Evolutionary conservation across 352 stramenopile genomes (phyloP), one percentile per base, ranked within the genome.

Genomic region (Nothophytophthora sp.): DNA sequence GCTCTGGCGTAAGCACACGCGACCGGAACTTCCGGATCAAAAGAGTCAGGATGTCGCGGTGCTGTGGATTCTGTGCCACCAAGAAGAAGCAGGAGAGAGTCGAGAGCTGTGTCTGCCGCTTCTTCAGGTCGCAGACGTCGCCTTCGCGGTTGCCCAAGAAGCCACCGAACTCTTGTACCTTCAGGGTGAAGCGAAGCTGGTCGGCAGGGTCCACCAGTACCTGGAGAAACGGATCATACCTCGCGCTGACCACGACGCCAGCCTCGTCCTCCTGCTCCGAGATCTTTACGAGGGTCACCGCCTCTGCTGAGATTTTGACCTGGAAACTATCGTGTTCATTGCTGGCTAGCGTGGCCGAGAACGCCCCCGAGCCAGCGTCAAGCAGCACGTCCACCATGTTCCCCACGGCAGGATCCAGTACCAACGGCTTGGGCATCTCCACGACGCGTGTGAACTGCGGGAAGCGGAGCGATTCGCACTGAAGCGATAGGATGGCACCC

Each of bases 281-380:
- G 34, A 91, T 75, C 51, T 93, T 93, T 5, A 86, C 53, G 15
- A 93, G 50, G 27, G 50, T 63, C 15, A 93, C 75, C 0, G 53
- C 46, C 5, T 82, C 68, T 1, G 70, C 43, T 0, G 57, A 63
- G 28, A 93, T 93, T 45, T 89, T 90, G 43, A 93, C 60, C 51
- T 93, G 83, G 60, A 93, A 93, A 29, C 75, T 91, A 35, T 93
- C 83, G 38, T 73, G 51, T 36, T 93, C 83, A 29, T 89, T 89
- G 53, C 76, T 92, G 4, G 78, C 76, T 15, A 93, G 51, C 9
- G 83, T 93, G 15, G 83, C 83, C 1, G 83, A 93, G 45, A 93
- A 93, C 9, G 81, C 84, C 0, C 81, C 83, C 0, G 67, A 74
- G 0, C 77, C 76, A 13, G 83, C 80, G 45, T 91, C 83, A 3